phyloP scores from a whole-genome alignment of 768 basidiomycete genomes.

The Cantharellus cinnabarinus region DNA sequence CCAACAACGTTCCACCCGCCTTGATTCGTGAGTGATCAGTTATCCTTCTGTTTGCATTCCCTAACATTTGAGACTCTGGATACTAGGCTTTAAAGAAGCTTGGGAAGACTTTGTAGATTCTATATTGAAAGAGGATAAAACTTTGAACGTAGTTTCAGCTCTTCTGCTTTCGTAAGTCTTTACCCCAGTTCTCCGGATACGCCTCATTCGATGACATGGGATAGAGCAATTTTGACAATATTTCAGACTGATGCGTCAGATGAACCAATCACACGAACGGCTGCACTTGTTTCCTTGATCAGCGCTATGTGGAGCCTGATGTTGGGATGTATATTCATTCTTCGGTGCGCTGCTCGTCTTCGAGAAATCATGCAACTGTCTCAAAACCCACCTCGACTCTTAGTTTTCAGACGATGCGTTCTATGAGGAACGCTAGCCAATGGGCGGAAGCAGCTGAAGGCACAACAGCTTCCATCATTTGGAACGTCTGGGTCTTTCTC shows the following conservation, averaged over 20 bases:
- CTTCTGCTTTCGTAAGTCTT: slow-evolving; percentile 29
- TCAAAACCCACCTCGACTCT: neutral
- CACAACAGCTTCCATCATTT: slow-evolving; percentile 5
- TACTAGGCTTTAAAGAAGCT: slow-evolving; percentile 33
- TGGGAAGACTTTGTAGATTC: slow-evolving; percentile 56
- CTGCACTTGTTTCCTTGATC: slow-evolving; percentile 5
- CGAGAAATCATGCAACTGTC: neutral
- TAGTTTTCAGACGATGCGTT: slow-evolving; percentile 8
- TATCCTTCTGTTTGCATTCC: neutral
- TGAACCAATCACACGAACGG: slow-evolving; percentile 8
- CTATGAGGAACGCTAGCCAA: slow-evolving; percentile 7
- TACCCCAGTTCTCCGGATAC: neutral
- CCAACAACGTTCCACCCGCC: slow-evolving; percentile 2
- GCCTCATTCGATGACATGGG: neutral
- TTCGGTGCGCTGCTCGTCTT: neutral
- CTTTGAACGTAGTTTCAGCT: slow-evolving; percentile 49
- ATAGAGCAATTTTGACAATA: slow-evolving; percentile 9
- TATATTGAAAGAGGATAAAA: slow-evolving; percentile 60
- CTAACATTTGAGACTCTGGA: slow-evolving; percentile 13
- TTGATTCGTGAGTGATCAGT: neutral
- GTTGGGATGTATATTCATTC: slow-evolving; percentile 8
- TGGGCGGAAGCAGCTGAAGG: slow-evolving; percentile 9
- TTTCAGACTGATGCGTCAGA: slow-evolving; percentile 7
- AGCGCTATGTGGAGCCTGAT: slow-evolving; percentile 6
- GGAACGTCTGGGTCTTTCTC: slow-evolving; percentile 10